phyloP scores from a whole-genome alignment of 2,329 filamentous ascomycete genomes.

The Trichoderma hamatum region DNA sequence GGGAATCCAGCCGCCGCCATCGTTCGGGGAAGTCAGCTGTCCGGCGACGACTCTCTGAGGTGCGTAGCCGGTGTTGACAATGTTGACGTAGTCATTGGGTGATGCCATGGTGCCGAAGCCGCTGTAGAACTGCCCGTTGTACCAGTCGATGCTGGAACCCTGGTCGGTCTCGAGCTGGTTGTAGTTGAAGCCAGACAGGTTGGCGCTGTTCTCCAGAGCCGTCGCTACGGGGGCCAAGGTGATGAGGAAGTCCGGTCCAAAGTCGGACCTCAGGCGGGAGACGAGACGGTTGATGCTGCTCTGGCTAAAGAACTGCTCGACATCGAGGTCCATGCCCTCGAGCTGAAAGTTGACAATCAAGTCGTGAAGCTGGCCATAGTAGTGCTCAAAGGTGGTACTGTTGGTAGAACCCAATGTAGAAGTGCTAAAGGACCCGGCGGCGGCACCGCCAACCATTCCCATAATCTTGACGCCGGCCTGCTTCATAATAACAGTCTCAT shows the following conservation, averaged over 20 bases:
- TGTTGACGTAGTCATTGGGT: constrained; percentile 47
- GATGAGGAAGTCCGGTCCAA: constrained; percentile 70
- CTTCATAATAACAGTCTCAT: constrained; percentile 73
- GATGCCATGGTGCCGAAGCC: constrained; percentile 68
- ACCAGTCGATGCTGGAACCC: constrained; percentile 71
- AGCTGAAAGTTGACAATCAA: constrained; percentile 63
- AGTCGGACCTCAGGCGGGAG: constrained; percentile 65
- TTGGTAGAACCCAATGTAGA: constrained; percentile 52
- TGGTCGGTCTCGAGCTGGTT: constrained; percentile 66
- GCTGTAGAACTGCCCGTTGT: constrained; percentile 88
- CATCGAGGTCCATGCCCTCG: constrained; percentile 73
- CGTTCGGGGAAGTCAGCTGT: constrained; percentile 69
- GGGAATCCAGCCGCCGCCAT: constrained; percentile 53
- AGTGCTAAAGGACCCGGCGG: constrained; percentile 67
- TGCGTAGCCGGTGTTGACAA: constrained; percentile 65
- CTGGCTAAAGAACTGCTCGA: constrained; percentile 75
- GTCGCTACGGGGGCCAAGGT: constrained; percentile 80
- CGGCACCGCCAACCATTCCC: constrained; percentile 83
- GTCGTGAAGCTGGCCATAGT: constrained; percentile 69
- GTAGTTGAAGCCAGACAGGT: constrained; percentile 81
- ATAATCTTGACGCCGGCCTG: constrained; percentile 73
- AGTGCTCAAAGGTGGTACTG: constrained; percentile 67
- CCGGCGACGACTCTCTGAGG: constrained; percentile 74
- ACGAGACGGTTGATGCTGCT: constrained; percentile 66
- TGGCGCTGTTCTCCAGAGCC: constrained; percentile 60